phyloP scores from a whole-genome alignment of 1,284 basidiomycete species.

The Apiotrichum veenhuisii region DNA sequence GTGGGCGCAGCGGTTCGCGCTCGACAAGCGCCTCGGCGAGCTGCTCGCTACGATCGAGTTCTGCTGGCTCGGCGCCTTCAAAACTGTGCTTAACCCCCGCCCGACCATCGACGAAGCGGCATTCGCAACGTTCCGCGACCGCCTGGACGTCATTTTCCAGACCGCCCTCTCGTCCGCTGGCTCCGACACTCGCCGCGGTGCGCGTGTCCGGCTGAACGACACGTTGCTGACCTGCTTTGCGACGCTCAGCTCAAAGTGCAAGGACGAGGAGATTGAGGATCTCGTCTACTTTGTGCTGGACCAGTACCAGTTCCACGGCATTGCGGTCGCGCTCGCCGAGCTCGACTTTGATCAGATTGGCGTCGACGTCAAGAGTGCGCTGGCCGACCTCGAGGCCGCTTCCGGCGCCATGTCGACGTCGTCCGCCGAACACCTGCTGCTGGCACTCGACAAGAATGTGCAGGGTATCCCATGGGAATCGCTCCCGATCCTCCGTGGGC shows the following conservation, averaged over 20 bases:
- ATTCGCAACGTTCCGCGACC: conserved; percentile 58
- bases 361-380: conserved; percentile 51
- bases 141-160: conserved; percentile 71
- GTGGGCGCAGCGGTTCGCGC: conserved; percentile 74
- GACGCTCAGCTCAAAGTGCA: conserved; percentile 70
- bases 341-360: conserved; percentile 75
- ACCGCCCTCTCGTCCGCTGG: conserved; percentile 60
- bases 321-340: conserved; percentile 84
- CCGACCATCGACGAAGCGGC: conserved; percentile 53
- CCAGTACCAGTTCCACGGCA: conserved; percentile 86
- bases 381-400: conserved; percentile 63
- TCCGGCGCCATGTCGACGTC: conserved; percentile 17
- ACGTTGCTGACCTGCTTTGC: conserved; percentile 79
- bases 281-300: conserved; percentile 91
- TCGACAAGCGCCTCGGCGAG: conserved; percentile 72
- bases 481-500: conserved; percentile 75
- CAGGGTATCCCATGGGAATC: conserved; percentile 95
- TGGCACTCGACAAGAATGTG: conserved; percentile 86
- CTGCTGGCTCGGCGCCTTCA: conserved; percentile 96
- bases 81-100: conserved; percentile 70
- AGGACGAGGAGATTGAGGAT: conserved; percentile 93
- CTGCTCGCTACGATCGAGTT: conserved; percentile 84
- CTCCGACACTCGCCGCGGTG: conserved; percentile 34
- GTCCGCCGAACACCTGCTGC: conserved; percentile 64
- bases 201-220: conserved; percentile 60